Base-by-base conservation (phyloP, 2,329 filamentous ascomycete species). In the Trichocomaceae sp. region DNA sequence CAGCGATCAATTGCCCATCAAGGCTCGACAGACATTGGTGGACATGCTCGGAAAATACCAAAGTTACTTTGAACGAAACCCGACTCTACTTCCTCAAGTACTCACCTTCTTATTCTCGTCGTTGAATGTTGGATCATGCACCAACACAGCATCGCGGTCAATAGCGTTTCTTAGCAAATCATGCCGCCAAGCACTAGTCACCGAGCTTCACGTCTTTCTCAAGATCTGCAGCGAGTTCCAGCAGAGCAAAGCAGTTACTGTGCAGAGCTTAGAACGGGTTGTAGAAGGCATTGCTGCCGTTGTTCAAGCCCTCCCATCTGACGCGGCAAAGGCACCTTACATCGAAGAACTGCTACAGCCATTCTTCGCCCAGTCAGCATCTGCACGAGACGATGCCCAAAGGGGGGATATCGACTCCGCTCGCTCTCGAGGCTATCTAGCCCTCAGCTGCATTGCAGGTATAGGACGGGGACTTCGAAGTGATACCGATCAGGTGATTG, bases 41-140 rank as follows among this genome's bases (percentile, higher is more conserved):
- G 70, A 74, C 55, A 68, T 75, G 58, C 68, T 77, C 52, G 69
- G 72, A 22, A 70, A 70, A 57, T 76, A 74, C 54, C 69, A 73
- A 46, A 67, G 66, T 15, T 76, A 75, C 58, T 72, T 76, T 55
- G 70, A 75, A 60, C 69, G 72, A 22, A 72, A 73, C 45, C 68
- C 69, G 41, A 64, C 65, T 23, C 59, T 74, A 29, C 65, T 77
- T 33, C 66, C 73, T 1, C 62, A 67, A 23, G 69, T 73, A 9
- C 59, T 77, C 19, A 75, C 72, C 41, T 73, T 77, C 50, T 61
- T 77, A 5, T 76, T 77, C 57, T 68, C 69, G 5, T 76, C 74
- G 3, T 62, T 77, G 46, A 70, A 72, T 33, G 64, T 72, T 49
- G 65, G 66, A n/a, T 61, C 66, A 4, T 75, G 72, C 56, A 72